Evolutionary conservation across 2,329 filamentous ascomycete genomes (phyloP).

Genomic region (Aspergillus sojae): DNA sequence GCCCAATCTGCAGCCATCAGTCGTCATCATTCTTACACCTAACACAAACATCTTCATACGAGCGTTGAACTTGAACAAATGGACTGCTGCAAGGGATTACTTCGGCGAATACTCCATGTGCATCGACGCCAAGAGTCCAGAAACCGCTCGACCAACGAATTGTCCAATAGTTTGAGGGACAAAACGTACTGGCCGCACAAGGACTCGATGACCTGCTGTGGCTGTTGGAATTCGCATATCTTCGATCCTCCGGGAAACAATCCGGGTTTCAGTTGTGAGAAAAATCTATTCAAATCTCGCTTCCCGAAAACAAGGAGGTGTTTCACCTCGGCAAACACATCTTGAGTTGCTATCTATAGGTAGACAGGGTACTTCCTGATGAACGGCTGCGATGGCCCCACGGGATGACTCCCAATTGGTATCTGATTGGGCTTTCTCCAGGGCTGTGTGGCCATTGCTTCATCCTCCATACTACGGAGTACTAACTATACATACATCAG

Average conservation of each 20-base stretch:
- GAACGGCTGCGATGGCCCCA: not conserved
- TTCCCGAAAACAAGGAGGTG: not conserved
- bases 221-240: not conserved
- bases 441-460: not conserved
- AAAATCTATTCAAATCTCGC: not conserved
- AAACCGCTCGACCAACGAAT: not conserved
- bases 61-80: not conserved
- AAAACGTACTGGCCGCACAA: not conserved
- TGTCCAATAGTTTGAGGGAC: not conserved
- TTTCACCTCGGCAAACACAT: not conserved
- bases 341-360: not conserved
- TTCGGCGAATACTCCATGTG: not conserved
- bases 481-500: slow-evolving; percentile 14
- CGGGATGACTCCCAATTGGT: not conserved
- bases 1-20: not conserved
- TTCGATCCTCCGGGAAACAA: not conserved
- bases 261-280: not conserved
- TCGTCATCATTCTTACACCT: not conserved
- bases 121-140: not conserved
- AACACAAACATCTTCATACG: not conserved
- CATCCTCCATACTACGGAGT: not conserved
- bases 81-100: slow-evolving; percentile 2
- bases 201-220: not conserved
- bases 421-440: not conserved
- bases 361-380: not conserved